Evolutionary conservation across 805 yeast genomes (phyloP), one percentile per base, ranked within the genome.

Genomic region (Saccharomycopsis sp.): DNA sequence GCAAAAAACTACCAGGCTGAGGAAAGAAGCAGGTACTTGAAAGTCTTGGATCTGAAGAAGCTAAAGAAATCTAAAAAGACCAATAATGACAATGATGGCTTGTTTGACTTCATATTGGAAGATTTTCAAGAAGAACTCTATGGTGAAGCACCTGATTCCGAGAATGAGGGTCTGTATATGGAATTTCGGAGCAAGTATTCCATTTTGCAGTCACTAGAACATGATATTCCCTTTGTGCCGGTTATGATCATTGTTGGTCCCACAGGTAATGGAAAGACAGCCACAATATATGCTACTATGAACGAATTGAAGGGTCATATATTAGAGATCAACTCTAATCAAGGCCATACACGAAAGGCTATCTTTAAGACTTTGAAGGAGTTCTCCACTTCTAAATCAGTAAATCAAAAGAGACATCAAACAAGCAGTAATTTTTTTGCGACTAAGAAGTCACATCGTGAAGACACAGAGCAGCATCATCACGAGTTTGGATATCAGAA

Each of bases 301-400:
- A 73, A 80, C 8, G 83, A 82, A 52, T 63, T 85, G 8, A 74
- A 76, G 19, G 92, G 92, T 0, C 87, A 84, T 64, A 87, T 92
- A 2, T 86, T 87, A 68, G 98, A 93, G 68, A 76, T 92, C 29
- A 89, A 89, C 68, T 75, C 91, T 0, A 81, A 90, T n/a, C 85
- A 82, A 64, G 74, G 81, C 35, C 75, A 98, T 67, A 81, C 90
- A 0, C 81, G 86, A 53, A 87, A 83, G 67, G 93, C 88, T 61
- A 78, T 93, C 14, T 73, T 77, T 55, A 79, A 82, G 24, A 80
- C 75, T 29, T 74, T 93, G 44, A 84, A 79, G 54, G 97, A 96
- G 66, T 79, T 91, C 56, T 84, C 93, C 58, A 92, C 97, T 2
- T 87, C 96, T 0, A 90, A 89, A 60, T 73, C 87, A 53, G 92